Conservation (phyloP, 2,329 filamentous ascomycete genomes). For the Podosphaera xanthii region DNA sequence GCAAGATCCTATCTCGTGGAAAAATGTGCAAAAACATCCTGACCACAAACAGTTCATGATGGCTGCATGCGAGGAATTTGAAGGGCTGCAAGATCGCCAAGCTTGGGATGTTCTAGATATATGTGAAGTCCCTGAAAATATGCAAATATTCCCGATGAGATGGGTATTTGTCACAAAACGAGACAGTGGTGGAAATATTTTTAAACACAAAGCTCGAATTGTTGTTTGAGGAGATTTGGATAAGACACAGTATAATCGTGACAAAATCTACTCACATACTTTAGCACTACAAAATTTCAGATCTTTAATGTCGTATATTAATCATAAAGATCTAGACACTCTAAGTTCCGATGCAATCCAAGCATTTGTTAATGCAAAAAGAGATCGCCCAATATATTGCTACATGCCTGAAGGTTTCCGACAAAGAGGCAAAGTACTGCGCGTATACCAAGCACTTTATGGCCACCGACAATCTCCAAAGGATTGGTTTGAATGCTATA, state of each 20-base stretch:
- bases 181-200: neutral
- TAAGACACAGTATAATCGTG: too few relatives aligned
- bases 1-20: too few relatives aligned
- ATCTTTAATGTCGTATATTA: too few relatives aligned
- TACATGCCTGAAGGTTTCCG: too few relatives aligned
- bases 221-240: too few relatives aligned
- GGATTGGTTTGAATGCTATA: conserved; percentile 1
- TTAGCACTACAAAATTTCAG: too few relatives aligned
- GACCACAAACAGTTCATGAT: neutral
- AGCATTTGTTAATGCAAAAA: too few relatives aligned
- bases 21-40: too few relatives aligned
- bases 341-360: too few relatives aligned
- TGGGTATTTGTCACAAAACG: conserved; percentile 1
- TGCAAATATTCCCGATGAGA: neutral
- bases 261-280: too few relatives aligned
- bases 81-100: neutral
- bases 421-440: neutral
- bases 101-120: neutral
- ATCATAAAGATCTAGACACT: too few relatives aligned
- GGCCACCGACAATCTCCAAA: neutral
- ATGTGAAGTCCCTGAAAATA: neutral
- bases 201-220: neutral
- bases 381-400: too few relatives aligned
- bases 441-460: neutral
- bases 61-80: neutral